phyloP scores from a whole-genome alignment of 2,329 filamentous ascomycete species.

The Neoascochyta sp. region DNA sequence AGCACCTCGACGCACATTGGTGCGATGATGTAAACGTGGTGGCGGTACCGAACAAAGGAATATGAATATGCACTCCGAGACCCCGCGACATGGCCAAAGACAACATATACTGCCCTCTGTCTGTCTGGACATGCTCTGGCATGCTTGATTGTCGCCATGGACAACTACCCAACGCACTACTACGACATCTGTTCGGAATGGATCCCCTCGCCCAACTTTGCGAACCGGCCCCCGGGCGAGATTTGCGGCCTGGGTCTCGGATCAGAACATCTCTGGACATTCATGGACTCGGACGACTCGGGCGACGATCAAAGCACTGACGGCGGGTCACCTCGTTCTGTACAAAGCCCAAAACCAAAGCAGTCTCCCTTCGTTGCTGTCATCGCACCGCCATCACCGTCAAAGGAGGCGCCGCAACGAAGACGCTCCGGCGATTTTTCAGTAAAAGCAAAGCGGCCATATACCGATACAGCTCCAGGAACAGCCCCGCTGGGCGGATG shows the following conservation, averaged over 20 bases:
- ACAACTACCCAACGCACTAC: too few species aligned
- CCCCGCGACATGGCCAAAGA: too few species aligned
- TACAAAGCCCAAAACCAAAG: constrained; percentile 3
- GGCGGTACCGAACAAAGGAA: too few species aligned
- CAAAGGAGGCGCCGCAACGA: background rate
- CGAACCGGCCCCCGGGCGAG: constrained; percentile 19
- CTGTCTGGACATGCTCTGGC: too few species aligned
- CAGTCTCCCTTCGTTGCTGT: too few species aligned
- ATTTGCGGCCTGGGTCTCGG: constrained; percentile 16
- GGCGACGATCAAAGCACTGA: constrained; percentile 13
- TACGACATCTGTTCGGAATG: constrained; percentile 20
- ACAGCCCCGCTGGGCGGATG: constrained; percentile 20
- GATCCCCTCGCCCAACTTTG: constrained; percentile 23
- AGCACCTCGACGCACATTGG: too few species aligned
- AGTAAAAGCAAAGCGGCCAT: constrained; percentile 8
- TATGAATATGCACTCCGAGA: too few species aligned
- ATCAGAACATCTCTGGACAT: constrained; percentile 11
- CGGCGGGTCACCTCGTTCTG: constrained; percentile 6
- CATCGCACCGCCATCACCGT: too few species aligned
- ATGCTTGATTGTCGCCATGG: too few species aligned
- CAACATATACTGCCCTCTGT: too few species aligned
- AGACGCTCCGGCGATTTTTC: constrained; percentile 9
- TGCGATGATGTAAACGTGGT: too few species aligned
- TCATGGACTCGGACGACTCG: constrained; percentile 3
- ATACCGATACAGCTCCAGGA: constrained; percentile 14